A percentile compares a stretch with the other conserved stretches of the same genome.
Conservation (phyloP, 805 yeast genomes). For the Ogataea philodendri region DNA sequence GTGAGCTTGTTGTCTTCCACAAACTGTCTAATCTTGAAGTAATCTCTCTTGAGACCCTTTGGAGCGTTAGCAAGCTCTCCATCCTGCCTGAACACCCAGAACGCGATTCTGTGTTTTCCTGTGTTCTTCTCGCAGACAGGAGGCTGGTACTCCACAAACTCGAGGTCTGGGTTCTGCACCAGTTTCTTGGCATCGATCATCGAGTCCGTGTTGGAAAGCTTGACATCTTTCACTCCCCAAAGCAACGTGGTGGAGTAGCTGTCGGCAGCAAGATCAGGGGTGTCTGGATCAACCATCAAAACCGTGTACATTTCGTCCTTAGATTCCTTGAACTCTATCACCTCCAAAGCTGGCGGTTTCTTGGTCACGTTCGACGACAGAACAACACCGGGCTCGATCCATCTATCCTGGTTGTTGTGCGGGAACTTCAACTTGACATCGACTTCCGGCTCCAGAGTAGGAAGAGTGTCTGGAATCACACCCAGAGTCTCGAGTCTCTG, state of each 20-base stretch:
- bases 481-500: slow-evolving; percentile 85
- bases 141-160: slow-evolving; percentile 64
- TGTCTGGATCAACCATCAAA: slow-evolving; percentile 86
- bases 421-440: slow-evolving; percentile 76
- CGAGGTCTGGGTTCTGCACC: slow-evolving; percentile 37
- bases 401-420: slow-evolving; percentile 59
- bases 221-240: slow-evolving; percentile 73
- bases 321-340: slow-evolving; percentile 65
- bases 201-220: slow-evolving; percentile 56
- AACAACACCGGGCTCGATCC: slow-evolving; percentile 76
- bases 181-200: slow-evolving; percentile 47
- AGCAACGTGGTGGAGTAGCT: slow-evolving; percentile 68
- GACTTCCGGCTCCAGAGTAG: slow-evolving; percentile 79
- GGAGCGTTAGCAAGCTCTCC: slow-evolving; percentile 25
- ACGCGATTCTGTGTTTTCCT: slow-evolving; percentile 75
- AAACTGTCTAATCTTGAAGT: slow-evolving; percentile 73
- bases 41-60: slow-evolving; percentile 37
- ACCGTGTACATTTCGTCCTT: slow-evolving; percentile 66
- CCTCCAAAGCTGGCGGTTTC: slow-evolving; percentile 72
- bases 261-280: slow-evolving; percentile 72
- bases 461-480: slow-evolving; percentile 91
- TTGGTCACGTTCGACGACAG: slow-evolving; percentile 72
- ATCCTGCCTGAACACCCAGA: slow-evolving; percentile 86
- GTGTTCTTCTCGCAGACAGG: slow-evolving; percentile 88
- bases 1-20: slow-evolving; percentile 51